phyloP scores from a whole-genome alignment of 2,329 filamentous ascomycete genomes.

The Leptodontidium sp. region DNA sequence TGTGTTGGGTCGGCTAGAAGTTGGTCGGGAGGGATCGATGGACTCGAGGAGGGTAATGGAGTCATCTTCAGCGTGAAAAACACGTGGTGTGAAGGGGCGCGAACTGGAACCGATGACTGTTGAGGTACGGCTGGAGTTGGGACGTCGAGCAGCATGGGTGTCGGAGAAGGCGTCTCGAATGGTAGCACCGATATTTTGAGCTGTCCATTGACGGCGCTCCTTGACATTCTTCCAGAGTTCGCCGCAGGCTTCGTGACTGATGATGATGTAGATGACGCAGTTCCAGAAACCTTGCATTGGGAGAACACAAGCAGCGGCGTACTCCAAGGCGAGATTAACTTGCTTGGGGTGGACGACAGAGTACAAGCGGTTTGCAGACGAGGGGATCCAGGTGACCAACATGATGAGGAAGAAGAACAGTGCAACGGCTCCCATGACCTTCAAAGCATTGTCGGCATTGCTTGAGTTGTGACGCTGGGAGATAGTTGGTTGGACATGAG shows the following conservation, averaged over 20 bases:
- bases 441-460: slow-evolving; percentile 65
- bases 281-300: slow-evolving; percentile 90
- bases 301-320: slow-evolving; percentile 76
- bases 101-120: background rate
- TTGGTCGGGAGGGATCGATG: background rate
- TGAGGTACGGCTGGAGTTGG: background rate
- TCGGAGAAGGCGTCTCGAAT: background rate
- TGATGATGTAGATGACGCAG: slow-evolving; percentile 76
- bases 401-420: slow-evolving; percentile 76
- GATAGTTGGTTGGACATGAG: background rate
- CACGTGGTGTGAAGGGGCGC: background rate
- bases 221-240: slow-evolving; percentile 17
- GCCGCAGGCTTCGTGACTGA: slow-evolving; percentile 69
- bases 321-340: slow-evolving; percentile 67
- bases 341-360: slow-evolving; percentile 65
- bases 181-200: background rate
- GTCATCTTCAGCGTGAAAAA: background rate
- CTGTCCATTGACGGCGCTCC: background rate
- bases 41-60: background rate
- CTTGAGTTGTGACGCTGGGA: background rate
- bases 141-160: background rate
- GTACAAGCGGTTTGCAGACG: slow-evolving; percentile 79
- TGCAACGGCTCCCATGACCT: slow-evolving; percentile 75
- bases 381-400: slow-evolving; percentile 79
- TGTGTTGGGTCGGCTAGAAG: background rate